These are phyloP conservation scores for Skeletonema potamos DNA, from an alignment of 108 stramenopile species.

Conservation along the genomic window DNA sequence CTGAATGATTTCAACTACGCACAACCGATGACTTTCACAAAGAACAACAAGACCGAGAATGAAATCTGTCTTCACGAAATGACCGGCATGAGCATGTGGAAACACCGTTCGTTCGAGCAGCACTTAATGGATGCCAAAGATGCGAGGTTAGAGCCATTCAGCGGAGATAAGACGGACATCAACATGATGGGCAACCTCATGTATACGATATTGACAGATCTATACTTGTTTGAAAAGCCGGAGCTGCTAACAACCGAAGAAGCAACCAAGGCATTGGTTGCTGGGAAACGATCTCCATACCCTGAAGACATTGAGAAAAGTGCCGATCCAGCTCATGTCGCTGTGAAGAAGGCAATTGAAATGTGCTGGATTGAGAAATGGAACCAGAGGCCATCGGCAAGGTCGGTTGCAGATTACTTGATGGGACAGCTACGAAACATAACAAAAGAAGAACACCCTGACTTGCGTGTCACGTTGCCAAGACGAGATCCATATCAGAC, in stretches of 20 bases:
- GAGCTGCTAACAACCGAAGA: conserved; percentile 21
- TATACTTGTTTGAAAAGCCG: conserved; percentile 41
- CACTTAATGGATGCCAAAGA: neutral
- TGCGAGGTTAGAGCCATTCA: neutral
- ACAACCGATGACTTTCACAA: conserved; percentile 31
- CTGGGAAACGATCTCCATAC: conserved; percentile 32
- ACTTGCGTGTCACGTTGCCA: conserved; percentile 39
- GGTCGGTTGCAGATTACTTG: conserved; percentile 33
- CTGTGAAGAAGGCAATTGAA: conserved; percentile 43
- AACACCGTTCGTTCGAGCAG: conserved; percentile 41
- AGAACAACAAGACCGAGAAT: neutral
- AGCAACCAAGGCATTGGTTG: conserved; percentile 13
- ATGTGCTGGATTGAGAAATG: conserved; percentile 51
- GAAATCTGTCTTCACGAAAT: conserved; percentile 14
- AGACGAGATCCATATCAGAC: conserved; percentile 28
- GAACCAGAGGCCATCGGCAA: conserved; percentile 32
- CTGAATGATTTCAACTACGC: conserved; percentile 33
- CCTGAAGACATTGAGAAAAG: conserved; percentile 37
- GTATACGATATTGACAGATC: conserved; percentile 40
- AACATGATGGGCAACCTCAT: conserved; percentile 53
- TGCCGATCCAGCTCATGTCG: conserved; percentile 31
- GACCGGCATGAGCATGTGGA: conserved; percentile 39
- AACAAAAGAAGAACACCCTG: conserved; percentile 29
- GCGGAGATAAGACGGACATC: conserved; percentile 28
- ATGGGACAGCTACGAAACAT: conserved; percentile 22